Evolutionary conservation across 2,329 filamentous ascomycete species (phyloP).

Genomic region (Magnaporthales sp.): DNA sequence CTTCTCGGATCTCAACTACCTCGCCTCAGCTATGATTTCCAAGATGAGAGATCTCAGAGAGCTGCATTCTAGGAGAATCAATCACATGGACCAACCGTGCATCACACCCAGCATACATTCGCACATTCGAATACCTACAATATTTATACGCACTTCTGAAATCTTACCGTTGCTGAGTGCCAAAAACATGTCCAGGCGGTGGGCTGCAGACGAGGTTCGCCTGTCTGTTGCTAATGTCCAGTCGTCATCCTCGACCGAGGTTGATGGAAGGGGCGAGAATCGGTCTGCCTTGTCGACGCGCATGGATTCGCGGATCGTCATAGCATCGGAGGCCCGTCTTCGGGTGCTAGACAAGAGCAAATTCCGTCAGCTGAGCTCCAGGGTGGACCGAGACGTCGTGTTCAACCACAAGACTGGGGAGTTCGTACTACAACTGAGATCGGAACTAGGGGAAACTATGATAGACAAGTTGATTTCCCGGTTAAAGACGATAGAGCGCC

Average conservation of each 20-base stretch:
- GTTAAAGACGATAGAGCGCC: slow-evolving; percentile 58
- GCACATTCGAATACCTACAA: slow-evolving; percentile 36
- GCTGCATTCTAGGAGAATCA: slow-evolving; percentile 34
- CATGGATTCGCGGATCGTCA: slow-evolving; percentile 22
- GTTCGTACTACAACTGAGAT: slow-evolving; percentile 53
- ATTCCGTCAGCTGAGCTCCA: slow-evolving; percentile 44
- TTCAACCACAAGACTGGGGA: slow-evolving; percentile 52
- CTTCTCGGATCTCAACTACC: slow-evolving; percentile 42
- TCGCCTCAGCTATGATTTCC: slow-evolving; percentile 41
- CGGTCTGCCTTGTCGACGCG: slow-evolving; percentile 18
- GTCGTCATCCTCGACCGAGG: slow-evolving; percentile 7
- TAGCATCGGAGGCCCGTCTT: slow-evolving; percentile 45
- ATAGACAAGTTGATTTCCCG: slow-evolving; percentile 50
- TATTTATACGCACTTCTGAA: slow-evolving; percentile 40
- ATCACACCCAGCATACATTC: slow-evolving; percentile 29
- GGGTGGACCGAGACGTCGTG: slow-evolving; percentile 51
- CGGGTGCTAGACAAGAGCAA: slow-evolving; percentile 42
- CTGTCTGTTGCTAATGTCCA: slow-evolving; percentile 46
- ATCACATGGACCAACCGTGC: slow-evolving; percentile 23
- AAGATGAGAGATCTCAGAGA: slow-evolving; percentile 40
- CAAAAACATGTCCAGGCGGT: slow-evolving; percentile 19
- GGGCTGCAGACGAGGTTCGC: slow-evolving; percentile 51
- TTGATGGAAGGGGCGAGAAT: background rate
- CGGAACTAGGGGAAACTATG: slow-evolving; percentile 48
- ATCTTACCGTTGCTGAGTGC: slow-evolving; percentile 19